Evolutionary conservation across 345 rosid genomes (phyloP).

Genomic region (Aethionema arabicum): DNA sequence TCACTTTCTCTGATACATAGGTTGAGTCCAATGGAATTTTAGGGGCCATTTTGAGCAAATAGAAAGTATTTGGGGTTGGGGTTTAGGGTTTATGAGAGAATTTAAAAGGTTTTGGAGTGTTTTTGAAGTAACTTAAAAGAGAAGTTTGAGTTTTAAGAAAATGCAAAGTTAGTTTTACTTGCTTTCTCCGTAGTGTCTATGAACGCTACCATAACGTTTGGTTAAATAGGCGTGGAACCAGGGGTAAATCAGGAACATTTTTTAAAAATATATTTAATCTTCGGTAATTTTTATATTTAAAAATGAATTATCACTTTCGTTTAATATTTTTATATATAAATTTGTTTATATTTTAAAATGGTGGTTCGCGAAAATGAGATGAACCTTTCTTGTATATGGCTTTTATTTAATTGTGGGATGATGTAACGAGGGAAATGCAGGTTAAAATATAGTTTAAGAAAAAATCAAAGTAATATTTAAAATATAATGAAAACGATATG

Average conservation of each 20-base stretch:
- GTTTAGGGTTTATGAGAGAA: neutral
- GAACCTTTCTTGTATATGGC: neutral
- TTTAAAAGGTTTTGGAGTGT: conserved; percentile 21
- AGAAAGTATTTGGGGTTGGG: neutral
- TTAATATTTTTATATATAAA: too few species aligned
- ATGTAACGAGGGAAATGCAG: conserved; percentile 14
- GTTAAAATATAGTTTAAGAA: conserved; percentile 1
- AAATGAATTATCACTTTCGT: neutral
- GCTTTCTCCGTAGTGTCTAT: conserved; percentile 21
- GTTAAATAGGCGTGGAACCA: conserved; percentile 23
- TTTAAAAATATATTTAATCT: neutral
- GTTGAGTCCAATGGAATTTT: conserved; percentile 36
- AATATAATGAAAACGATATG: neutral
- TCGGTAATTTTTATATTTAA: neutral
- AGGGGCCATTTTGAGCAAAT: conserved; percentile 47
- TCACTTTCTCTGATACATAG: conserved; percentile 35
- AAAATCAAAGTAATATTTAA: neutral
- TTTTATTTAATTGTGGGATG: neutral
- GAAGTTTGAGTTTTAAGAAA: neutral
- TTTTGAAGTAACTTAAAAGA: conserved; percentile 27
- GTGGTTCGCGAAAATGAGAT: conserved; percentile 4
- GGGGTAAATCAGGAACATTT: conserved; percentile 32
- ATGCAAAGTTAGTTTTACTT: conserved; percentile 8
- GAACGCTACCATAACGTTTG: conserved; percentile 14
- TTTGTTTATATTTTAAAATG: too few species aligned